Evolutionary conservation across 257 asterid genomes (phyloP).

Genomic region (Ehretia macrophylla): DNA sequence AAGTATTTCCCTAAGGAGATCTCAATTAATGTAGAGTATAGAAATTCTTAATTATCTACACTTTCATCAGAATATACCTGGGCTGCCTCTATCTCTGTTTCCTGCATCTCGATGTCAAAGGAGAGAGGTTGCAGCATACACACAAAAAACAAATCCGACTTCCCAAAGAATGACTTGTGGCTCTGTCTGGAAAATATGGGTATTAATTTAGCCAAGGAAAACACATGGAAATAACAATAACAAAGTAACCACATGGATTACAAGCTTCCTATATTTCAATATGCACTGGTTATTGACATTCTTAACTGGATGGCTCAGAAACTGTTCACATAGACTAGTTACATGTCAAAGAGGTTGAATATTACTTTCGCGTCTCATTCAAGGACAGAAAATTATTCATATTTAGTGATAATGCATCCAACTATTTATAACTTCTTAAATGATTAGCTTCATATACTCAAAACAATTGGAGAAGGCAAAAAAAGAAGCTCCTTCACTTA

Average conservation of each 20-base stretch:
- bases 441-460: background rate
- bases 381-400: background rate
- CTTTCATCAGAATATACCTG: conserved; percentile 42
- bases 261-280: no score
- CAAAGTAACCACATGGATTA: no score
- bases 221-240: background rate
- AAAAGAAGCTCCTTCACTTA: background rate
- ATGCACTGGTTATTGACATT: no score
- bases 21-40: background rate
- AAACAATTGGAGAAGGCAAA: background rate
- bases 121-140: conserved; percentile 93
- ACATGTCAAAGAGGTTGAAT: background rate
- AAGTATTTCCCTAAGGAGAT: no score
- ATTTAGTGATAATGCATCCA: conserved; percentile 2
- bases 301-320: background rate
- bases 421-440: background rate
- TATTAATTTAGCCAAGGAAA: conserved; percentile 5
- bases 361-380: background rate
- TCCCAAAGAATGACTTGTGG: conserved; percentile 73
- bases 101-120: conserved; percentile 62
- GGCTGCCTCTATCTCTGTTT: conserved; percentile 91
- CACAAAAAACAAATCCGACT: conserved; percentile 83
- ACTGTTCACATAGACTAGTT: background rate
- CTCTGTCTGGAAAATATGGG: conserved; percentile 56
- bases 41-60: background rate